Conservation (phyloP, 2,329 filamentous ascomycete species). For the Aureobasidium namibiae region DNA sequence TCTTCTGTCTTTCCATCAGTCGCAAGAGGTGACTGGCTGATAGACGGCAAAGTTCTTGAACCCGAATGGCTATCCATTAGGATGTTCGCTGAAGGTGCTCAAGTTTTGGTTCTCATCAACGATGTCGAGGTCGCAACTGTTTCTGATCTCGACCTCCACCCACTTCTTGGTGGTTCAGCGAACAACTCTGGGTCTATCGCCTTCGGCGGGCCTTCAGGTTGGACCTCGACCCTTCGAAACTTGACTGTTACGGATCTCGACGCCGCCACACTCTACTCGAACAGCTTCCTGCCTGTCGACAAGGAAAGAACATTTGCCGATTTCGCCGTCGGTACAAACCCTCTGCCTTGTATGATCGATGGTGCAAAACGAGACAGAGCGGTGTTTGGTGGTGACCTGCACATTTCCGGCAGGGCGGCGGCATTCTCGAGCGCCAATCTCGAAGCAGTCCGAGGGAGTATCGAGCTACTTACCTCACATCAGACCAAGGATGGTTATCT, state of each 20-base stretch:
- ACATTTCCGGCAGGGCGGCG: not conserved
- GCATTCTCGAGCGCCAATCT: not conserved
- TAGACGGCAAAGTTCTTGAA: not conserved
- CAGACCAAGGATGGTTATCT: constrained; percentile 15
- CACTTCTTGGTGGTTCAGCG: not conserved
- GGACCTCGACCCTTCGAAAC: not conserved
- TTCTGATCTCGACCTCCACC: not conserved
- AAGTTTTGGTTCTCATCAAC: not conserved
- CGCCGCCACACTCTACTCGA: not conserved
- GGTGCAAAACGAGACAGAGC: constrained; percentile 17
- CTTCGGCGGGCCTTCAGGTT: not conserved
- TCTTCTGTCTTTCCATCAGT: not conserved
- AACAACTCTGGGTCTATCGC: not conserved
- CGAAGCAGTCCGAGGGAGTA: not conserved
- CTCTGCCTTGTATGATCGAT: constrained; percentile 14
- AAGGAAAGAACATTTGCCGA: not conserved
- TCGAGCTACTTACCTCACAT: constrained; percentile 14
- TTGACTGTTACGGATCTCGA: not conserved
- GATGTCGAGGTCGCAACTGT: not conserved
- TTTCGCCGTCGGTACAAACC: not conserved
- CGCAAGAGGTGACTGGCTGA: not conserved
- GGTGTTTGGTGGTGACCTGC: constrained; percentile 14
- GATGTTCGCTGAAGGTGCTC: not conserved
- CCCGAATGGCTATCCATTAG: not conserved
- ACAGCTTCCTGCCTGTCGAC: not conserved